A percentile compares a stretch with the other conserved stretches of the same genome.
Conservation (phyloP, 176 grass and related monocot genomes). For the Carex kokanica region DNA sequence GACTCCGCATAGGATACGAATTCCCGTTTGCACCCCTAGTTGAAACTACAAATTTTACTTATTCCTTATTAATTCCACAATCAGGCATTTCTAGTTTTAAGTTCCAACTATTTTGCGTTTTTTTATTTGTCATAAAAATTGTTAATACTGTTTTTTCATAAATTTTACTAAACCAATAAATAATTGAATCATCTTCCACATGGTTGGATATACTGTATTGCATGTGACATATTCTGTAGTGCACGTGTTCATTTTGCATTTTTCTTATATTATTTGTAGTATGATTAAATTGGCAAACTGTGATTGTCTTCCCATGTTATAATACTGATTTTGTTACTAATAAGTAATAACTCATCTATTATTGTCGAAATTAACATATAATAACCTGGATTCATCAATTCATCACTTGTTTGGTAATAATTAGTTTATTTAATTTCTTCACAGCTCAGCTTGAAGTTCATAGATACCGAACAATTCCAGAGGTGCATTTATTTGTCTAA, state of each 20-base stretch:
- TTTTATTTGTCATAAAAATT: neutral
- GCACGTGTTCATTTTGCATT: conserved; percentile 5
- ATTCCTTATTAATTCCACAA: neutral
- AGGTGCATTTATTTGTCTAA: conserved; percentile 42
- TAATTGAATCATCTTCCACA: neutral
- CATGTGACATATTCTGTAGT: conserved; percentile 19
- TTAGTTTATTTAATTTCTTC: neutral
- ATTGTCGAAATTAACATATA: neutral
- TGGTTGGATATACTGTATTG: neutral
- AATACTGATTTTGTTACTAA: neutral
- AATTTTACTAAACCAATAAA: neutral
- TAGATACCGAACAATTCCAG: conserved; percentile 92
- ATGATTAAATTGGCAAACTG: neutral
- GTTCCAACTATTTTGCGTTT: no score
- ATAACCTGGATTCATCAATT: neutral
- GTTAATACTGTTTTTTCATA: neutral
- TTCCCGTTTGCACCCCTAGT: no score
- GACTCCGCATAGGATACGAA: no score
- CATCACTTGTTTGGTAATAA: neutral
- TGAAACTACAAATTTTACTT: neutral
- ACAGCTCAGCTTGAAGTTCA: conserved; percentile 82
- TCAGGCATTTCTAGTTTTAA: neutral
- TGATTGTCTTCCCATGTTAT: neutral
- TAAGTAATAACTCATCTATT: neutral
- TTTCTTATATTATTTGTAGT: conserved; percentile 2